Evolutionary conservation across 1,284 basidiomycete species (phyloP).

Genomic region (Waitea zeae): DNA sequence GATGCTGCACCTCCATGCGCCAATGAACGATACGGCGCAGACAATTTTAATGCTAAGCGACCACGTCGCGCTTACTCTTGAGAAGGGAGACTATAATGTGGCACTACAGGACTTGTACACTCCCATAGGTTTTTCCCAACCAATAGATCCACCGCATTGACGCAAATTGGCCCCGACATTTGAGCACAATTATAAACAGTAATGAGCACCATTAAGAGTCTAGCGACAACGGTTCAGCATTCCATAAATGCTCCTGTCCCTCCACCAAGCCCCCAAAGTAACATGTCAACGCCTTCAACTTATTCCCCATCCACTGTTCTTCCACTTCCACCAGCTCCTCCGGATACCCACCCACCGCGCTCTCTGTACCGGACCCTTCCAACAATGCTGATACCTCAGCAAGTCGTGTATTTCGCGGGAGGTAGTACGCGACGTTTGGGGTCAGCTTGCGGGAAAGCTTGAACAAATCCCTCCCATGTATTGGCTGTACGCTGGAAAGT

Average conservation of each 20-base stretch:
- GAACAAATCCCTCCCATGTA: conserved; percentile 74
- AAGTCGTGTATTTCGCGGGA: conserved; percentile 74
- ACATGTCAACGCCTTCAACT: conserved; percentile 72
- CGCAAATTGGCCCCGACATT: too few species aligned
- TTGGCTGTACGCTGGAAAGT: conserved; percentile 58
- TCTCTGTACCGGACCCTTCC: conserved; percentile 5
- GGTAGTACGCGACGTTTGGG: conserved; percentile 73
- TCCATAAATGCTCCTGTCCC: conserved; percentile 48
- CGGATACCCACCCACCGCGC: conserved; percentile 9
- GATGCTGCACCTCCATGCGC: too few species aligned
- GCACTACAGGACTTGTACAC: too few species aligned
- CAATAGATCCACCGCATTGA: too few species aligned
- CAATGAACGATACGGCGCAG: too few species aligned
- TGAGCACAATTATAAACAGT: too few species aligned
- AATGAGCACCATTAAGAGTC: too few species aligned
- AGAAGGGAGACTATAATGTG: too few species aligned
- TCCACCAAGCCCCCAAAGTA: conserved; percentile 61
- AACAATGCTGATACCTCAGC: conserved; percentile 54
- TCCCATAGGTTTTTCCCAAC: too few species aligned
- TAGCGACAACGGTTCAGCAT: too few species aligned
- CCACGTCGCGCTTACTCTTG: too few species aligned
- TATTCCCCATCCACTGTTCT: conserved; percentile 78
- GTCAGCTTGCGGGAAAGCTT: conserved; percentile 51
- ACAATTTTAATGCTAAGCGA: too few species aligned
- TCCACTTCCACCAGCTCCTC: conserved; percentile 61